These are phyloP conservation scores for Pseudogymnoascus sp. DNA, from an alignment of 2,329 filamentous ascomycete genomes.

Conservation along the genomic window DNA sequence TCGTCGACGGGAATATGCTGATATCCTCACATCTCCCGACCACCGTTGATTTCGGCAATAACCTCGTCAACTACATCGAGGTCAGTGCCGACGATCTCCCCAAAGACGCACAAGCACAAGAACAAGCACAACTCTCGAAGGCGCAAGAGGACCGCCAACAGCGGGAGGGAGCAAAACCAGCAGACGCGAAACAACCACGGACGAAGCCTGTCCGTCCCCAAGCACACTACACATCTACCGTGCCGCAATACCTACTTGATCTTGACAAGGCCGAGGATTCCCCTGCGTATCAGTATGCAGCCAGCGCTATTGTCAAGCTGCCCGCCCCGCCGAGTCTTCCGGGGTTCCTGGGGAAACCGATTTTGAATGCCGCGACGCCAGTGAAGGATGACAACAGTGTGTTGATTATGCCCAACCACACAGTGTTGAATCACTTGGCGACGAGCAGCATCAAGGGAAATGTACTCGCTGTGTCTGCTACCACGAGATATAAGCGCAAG, in stretches of 20 bases:
- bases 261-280: slow-evolving; percentile 79
- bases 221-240: slow-evolving; percentile 59
- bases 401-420: slow-evolving; percentile 93
- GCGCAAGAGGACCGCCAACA: slow-evolving; percentile 22
- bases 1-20: slow-evolving; percentile 89
- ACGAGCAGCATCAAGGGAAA: slow-evolving; percentile 98
- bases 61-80: slow-evolving; percentile 97
- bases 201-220: slow-evolving; percentile 48
- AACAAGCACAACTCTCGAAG: slow-evolving; percentile 26
- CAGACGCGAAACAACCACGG: slow-evolving; percentile 35
- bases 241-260: slow-evolving; percentile 80
- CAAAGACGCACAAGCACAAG: slow-evolving; percentile 17
- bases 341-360: slow-evolving; percentile 87
- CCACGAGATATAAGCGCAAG: slow-evolving; percentile 96
- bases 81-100: slow-evolving; percentile 68
- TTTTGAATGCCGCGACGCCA: slow-evolving; percentile 80
- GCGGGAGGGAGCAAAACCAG: slow-evolving; percentile 25
- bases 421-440: slow-evolving; percentile 89
- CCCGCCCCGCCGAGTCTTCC: slow-evolving; percentile 78
- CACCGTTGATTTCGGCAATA: slow-evolving; percentile 95
- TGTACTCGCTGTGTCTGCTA: slow-evolving; percentile 88
- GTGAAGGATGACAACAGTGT: slow-evolving; percentile 99
- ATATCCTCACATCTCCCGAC: slow-evolving; percentile 82
- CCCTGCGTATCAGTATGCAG: slow-evolving; percentile 63
- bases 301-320: slow-evolving; percentile 67